Percentiles rank a stretch among this genome's conserved stretches.
These are phyloP conservation scores for Brassica napus DNA, from an alignment of 345 rosid genomes.

Conservation along the genomic window DNA sequence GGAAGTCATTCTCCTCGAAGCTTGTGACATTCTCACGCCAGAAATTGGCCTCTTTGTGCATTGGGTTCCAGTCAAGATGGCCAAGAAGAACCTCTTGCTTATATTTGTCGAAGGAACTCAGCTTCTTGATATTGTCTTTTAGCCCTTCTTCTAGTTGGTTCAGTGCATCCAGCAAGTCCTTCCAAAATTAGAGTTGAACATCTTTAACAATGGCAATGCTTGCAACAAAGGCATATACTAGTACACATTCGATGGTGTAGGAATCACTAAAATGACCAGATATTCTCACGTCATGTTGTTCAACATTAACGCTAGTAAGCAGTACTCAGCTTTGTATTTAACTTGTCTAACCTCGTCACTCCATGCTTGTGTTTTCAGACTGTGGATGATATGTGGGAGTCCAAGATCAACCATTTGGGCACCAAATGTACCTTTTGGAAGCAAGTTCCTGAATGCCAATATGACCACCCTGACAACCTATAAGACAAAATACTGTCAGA, in stretches of 20 bases:
- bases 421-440: conserved; percentile 82
- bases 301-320: conserved; percentile 5
- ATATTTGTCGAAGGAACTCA: conserved; percentile 94
- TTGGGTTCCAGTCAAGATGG: conserved; percentile 96
- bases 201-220: background rate
- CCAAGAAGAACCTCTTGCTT: conserved; percentile 97
- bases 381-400: conserved; percentile 84
- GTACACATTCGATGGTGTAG: background rate
- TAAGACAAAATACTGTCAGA: conserved; percentile 27
- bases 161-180: conserved; percentile 89
- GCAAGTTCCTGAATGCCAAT: conserved; percentile 80
- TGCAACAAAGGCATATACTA: conserved; percentile 1
- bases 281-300: conserved; percentile 3
- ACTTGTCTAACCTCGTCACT: conserved; percentile 82
- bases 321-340: conserved; percentile 10
- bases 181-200: conserved; percentile 7
- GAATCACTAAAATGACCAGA: background rate
- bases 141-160: conserved; percentile 84
- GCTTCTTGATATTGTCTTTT: conserved; percentile 71
- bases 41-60: conserved; percentile 90
- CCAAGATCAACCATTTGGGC: conserved; percentile 98
- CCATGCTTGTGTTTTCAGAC: conserved; percentile 94
- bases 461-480: conserved; percentile 95
- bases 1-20: conserved; percentile 96
- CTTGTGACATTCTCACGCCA: conserved; percentile 86